A percentile compares a stretch with the other conserved stretches of the same genome.
phyloP scores from a whole-genome alignment of 2,329 filamentous ascomycete genomes.

The Penicillium sp. region DNA sequence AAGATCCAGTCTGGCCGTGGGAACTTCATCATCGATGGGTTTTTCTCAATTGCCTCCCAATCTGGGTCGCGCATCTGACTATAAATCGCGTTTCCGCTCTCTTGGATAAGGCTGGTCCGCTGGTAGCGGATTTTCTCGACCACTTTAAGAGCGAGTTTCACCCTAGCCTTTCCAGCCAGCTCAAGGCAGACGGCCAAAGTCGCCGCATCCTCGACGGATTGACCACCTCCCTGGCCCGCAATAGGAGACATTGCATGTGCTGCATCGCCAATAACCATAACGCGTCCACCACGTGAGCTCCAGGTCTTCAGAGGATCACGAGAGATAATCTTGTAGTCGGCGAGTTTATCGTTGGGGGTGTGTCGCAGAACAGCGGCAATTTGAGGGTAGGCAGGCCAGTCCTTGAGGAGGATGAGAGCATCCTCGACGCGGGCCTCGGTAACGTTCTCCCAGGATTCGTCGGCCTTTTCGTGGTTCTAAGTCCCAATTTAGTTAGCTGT shows the following conservation, averaged over 20 bases:
- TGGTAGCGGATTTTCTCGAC: not conserved
- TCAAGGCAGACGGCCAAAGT: not conserved
- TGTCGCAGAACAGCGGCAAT: constrained; percentile 3
- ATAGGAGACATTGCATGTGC: not conserved
- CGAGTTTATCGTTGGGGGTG: not conserved
- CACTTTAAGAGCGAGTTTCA: not conserved
- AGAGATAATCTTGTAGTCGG: constrained; percentile 1
- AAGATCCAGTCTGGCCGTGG: constrained; percentile 16
- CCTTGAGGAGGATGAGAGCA: not conserved
- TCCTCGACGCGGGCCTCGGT: not conserved
- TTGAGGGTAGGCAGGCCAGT: not conserved
- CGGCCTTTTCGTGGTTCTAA: not conserved
- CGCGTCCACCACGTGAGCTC: not conserved
- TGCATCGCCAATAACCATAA: constrained; percentile 4
- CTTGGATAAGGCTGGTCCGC: constrained; percentile 2
- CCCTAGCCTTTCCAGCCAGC: not conserved
- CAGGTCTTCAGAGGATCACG: not conserved
- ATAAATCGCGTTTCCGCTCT: not conserved
- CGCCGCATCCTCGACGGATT: constrained; percentile 1
- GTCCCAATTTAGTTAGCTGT: too few species aligned
- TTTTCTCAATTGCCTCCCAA: constrained; percentile 11
- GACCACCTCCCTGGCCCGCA: not conserved
- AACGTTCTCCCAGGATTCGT: not conserved
- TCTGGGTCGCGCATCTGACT: constrained; percentile 3
- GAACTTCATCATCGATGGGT: constrained; percentile 8